phyloP scores from a whole-genome alignment of 2,329 filamentous ascomycete genomes.

The Coniochaeta ligniaria region DNA sequence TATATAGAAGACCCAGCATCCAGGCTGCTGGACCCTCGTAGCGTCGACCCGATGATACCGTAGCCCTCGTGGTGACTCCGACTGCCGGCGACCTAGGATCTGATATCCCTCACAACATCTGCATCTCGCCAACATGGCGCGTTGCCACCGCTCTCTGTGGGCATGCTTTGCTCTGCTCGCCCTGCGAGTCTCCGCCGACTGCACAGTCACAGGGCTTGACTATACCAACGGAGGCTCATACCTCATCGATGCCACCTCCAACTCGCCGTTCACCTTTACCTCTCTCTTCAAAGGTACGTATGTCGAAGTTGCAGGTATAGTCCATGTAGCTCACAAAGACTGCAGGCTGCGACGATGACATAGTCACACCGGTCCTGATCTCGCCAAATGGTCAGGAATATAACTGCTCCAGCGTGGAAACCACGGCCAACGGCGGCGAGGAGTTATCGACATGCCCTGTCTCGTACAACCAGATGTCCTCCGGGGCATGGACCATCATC shows the following conservation, averaged over 20 bases:
- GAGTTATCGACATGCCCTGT: conserved; percentile 11
- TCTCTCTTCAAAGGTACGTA: conserved; percentile 12
- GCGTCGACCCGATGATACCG: background rate
- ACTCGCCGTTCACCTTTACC: conserved; percentile 12
- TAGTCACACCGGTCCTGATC: conserved; percentile 12
- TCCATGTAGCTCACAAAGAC: background rate
- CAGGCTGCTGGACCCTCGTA: background rate
- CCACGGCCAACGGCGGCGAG: conserved; percentile 4
- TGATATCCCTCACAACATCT: background rate
- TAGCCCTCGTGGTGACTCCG: background rate
- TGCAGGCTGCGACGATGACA: conserved; percentile 10
- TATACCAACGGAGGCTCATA: conserved; percentile 17
- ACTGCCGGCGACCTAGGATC: background rate
- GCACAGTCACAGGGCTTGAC: conserved; percentile 14
- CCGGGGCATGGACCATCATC: conserved; percentile 13
- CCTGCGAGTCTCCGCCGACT: conserved; percentile 4
- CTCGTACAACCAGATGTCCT: conserved; percentile 9
- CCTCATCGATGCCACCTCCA: conserved; percentile 12
- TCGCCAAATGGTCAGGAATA: conserved; percentile 11
- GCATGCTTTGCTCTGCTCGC: conserved; percentile 4
- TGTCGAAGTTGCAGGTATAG: background rate
- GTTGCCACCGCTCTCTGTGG: background rate
- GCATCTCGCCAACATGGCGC: conserved; percentile 1
- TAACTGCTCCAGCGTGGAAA: conserved; percentile 10
- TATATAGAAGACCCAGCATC: background rate